Base-by-base conservation (phyloP, 257 asterid genomes). In the Hygrophila difformis region DNA sequence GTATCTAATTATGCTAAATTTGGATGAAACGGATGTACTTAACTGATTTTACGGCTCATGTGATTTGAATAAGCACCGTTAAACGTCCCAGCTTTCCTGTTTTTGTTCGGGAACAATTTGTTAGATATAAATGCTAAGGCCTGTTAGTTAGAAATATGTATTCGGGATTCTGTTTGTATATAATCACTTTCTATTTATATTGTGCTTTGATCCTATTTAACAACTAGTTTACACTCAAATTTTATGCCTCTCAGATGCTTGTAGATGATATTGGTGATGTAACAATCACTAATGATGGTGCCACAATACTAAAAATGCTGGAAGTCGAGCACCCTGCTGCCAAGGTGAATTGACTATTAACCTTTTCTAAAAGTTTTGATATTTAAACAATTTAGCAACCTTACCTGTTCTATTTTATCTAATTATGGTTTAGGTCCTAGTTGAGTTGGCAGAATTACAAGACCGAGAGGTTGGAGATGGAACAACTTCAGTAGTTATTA, bases 271-370 rank as follows among this genome's bases (percentile, higher is more conserved):
- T 86, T 63, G 96, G 99, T 47, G 99, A 91, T 51, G 99, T 91
- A 33, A 91, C 95, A 5, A 91, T 91, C 54, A 91, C 96, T n/a
- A 91, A 82, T 54, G 99, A 91, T 70, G 99, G 99, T 62, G 99
- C 99, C 13, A 86, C 99, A 0, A 91, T 86, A 59, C 65, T 91
- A 64, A 91, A 63, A 73, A 79, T 91, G 99, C 78, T 91, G 44
- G 97, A 91, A 63, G 99, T 86, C 50, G 94, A 91, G 77, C 99
- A 91, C 67, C 97, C 99, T 36, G 94, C 99, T 66, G 96, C 96
- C 48, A 91, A 91, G 96, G 99, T 91, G 49, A 47, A 51, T 20
- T n/a, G 5, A 12, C 51, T 11, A 1, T 31, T 19, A 11, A 0
- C 1, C 18, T 22, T 26, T 12, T 19, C 18, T 41, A 6, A 18